These are phyloP conservation scores for Cytospora leucostoma DNA, from an alignment of 2,329 filamentous ascomycete species.

Conservation along the genomic window DNA sequence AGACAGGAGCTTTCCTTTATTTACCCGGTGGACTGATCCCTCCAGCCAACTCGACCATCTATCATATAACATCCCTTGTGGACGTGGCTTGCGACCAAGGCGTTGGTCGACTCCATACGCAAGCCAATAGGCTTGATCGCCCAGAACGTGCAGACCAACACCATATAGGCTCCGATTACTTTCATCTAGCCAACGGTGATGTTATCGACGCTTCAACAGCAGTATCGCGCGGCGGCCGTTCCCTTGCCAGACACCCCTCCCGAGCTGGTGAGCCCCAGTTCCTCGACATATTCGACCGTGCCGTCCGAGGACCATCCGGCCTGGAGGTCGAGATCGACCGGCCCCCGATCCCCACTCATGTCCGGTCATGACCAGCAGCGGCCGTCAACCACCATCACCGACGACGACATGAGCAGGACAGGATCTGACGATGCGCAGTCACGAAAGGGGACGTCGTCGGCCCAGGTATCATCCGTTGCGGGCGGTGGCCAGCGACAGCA, in stretches of 20 bases:
- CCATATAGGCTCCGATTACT: conserved; percentile 22
- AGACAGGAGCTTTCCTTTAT: conserved; percentile 22
- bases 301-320: conserved; percentile 44
- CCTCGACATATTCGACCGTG: conserved; percentile 49
- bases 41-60: conserved; percentile 6
- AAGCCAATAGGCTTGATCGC: neutral
- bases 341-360: conserved; percentile 56
- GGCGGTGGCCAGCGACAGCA: conserved; percentile 44
- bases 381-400: conserved; percentile 34
- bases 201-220: conserved; percentile 52
- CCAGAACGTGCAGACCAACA: conserved; percentile 2
- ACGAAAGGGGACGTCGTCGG: conserved; percentile 38
- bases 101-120: neutral
- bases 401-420: conserved; percentile 47
- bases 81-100: conserved; percentile 18
- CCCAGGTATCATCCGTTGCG: conserved; percentile 22
- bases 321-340: conserved; percentile 43
- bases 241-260: conserved; percentile 56
- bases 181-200: conserved; percentile 53
- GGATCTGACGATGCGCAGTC: conserved; percentile 41
- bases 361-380: conserved; percentile 55
- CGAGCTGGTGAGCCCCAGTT: conserved; percentile 54
- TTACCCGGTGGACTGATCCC: conserved; percentile 25
- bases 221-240: conserved; percentile 40
- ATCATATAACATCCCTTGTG: conserved; percentile 7